phyloP scores from a whole-genome alignment of 306 rosid genomes.

The Prunus kanzakura region DNA sequence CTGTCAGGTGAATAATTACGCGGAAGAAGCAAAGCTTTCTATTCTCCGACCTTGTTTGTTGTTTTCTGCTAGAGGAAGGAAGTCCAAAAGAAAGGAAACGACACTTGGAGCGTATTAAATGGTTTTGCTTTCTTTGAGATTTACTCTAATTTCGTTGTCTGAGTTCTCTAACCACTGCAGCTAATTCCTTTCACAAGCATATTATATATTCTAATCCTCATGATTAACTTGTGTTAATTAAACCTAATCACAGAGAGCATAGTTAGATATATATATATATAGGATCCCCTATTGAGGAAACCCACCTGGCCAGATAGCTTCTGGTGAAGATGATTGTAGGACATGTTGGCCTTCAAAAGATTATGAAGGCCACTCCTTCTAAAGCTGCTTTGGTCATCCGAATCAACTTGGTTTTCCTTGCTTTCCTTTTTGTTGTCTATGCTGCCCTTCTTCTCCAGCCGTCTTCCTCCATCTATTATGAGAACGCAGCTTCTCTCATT shows the following conservation, averaged over 20 bases:
- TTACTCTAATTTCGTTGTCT: conserved; percentile 41
- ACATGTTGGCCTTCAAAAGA: conserved; percentile 41
- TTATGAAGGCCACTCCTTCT: conserved; percentile 57
- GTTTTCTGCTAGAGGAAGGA: conserved; percentile 27
- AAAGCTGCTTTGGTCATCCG: conserved; percentile 74
- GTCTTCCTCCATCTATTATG: conserved; percentile 56
- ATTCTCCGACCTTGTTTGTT: conserved; percentile 10
- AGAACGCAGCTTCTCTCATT: conserved; percentile 66
- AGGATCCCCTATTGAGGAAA: conserved; percentile 20
- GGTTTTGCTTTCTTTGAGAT: conserved; percentile 37
- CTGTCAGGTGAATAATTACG: neutral
- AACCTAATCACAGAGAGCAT: conserved; percentile 7
- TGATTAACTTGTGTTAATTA: conserved; percentile 18
- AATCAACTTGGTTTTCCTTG: conserved; percentile 66
- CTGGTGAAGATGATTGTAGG: conserved; percentile 37
- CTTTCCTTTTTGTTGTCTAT: conserved; percentile 55
- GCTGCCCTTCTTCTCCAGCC: conserved; percentile 76
- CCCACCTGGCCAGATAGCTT: neutral
- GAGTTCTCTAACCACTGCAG: conserved; percentile 48
- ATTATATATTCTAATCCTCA: conserved; percentile 24
- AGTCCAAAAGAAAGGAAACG: conserved; percentile 28
- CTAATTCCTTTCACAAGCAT: conserved; percentile 26
- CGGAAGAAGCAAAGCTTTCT: conserved; percentile 6
- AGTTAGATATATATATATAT: conserved; percentile 29
- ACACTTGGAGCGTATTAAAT: conserved; percentile 48